Base-by-base conservation (phyloP, 495 filamentous ascomycete species). In the Neohortaea acidophila region DNA sequence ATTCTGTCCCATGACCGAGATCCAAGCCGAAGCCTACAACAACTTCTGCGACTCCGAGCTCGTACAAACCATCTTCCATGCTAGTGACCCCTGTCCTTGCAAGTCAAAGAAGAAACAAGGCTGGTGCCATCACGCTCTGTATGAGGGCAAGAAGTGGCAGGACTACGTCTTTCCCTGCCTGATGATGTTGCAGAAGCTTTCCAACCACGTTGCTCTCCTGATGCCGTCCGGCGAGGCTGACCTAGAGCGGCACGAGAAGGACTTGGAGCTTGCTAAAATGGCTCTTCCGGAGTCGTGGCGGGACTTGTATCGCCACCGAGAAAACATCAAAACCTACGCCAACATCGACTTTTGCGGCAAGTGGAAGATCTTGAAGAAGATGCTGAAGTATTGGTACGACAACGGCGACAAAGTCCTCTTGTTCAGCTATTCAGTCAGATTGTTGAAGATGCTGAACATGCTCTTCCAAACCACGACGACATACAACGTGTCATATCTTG, bases 341-440 rank as follows among this genome's bases (percentile, higher is more conserved):
- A 87, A 93, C 43, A 79, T 82, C 0, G 81, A 93, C 36, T 94
- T 87, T 48, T 97, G 89, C 51, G 89, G 89, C 2, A 97, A 97
- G 58, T 97, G 89, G 89, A 85, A 85, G 58, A 72, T 96, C 13
- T 63, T 97, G 11, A 76, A 74, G 40, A 91, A 84, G 48, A 66
- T 97, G 2, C 69, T 97, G 0, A 73, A 72, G 18, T 89, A 86
- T 59, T 97, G 89, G 89, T 73, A 92, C 51, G 62, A 65, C 13
- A 85, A 78, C 50, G 83, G 81, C 5, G 85, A 96, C 56, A 97
- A 97, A 56, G 89, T 93, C 1, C 67, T 84, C 3, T 76, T 97
- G 4, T 97, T 97, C 56, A 86, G 79, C 3, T 86, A 96, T 48
- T 83, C 75, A 40, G 82, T 96, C 5, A 72, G 81, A 8, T 63